A percentile compares a stretch with the other conserved stretches of the same genome.
Conservation (phyloP, 805 yeast species). For the Kazachstania bromeliacearum region DNA sequence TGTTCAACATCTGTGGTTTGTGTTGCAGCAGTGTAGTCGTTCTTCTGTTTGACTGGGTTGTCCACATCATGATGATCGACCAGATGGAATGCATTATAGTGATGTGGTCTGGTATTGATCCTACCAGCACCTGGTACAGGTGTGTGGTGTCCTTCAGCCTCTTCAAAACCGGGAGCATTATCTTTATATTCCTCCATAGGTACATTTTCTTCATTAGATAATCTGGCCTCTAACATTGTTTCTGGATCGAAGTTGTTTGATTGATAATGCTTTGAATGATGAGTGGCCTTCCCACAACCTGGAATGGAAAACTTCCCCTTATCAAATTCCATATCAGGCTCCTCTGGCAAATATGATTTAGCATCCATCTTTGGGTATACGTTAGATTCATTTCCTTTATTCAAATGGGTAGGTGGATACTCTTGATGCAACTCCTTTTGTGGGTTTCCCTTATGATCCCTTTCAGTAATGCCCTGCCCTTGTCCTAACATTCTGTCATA, state of each 20-base stretch:
- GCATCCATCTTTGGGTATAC: constrained; percentile 4
- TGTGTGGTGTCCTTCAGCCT: constrained; percentile 5
- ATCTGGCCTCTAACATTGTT: constrained; percentile 8
- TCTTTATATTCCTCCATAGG: constrained; percentile 8
- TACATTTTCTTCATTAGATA: constrained; percentile 8
- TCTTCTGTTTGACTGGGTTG: neutral
- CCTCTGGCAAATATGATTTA: constrained; percentile 6
- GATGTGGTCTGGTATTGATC: constrained; percentile 4
- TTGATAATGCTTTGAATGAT: neutral
- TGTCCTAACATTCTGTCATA: too few relatives aligned
- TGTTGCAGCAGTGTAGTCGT: neutral
- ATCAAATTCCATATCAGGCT: constrained; percentile 4
- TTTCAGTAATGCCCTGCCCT: too few relatives aligned
- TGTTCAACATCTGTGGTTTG: too few relatives aligned
- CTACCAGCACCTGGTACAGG: constrained; percentile 14
- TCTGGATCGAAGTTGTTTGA: constrained; percentile 4
- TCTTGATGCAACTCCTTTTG: constrained; percentile 3
- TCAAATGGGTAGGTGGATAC: constrained; percentile 9
- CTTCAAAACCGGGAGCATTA: constrained; percentile 7
- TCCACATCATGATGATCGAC: constrained; percentile 1
- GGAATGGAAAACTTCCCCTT: constrained; percentile 6
- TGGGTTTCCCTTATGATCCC: too few relatives aligned
- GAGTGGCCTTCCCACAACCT: constrained; percentile 9
- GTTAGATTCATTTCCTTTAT: neutral
- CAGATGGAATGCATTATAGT: constrained; percentile 6